These are phyloP conservation scores for Trichocladium antarcticum DNA, from an alignment of 495 filamentous ascomycete genomes.

Conservation along the genomic window DNA sequence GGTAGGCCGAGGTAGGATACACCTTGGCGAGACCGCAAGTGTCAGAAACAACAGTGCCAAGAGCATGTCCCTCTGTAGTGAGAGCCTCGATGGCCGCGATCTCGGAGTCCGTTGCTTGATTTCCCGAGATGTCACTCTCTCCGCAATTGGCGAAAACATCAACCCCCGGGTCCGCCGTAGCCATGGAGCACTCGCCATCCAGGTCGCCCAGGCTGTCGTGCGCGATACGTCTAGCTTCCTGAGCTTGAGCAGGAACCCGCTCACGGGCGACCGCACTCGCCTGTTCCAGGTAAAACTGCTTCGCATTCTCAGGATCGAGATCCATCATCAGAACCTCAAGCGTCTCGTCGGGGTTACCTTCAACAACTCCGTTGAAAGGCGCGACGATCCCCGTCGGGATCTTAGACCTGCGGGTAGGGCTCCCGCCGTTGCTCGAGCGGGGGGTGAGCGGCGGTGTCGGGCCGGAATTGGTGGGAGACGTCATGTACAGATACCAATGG, in stretches of 20 bases:
- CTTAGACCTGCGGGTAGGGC: constrained; percentile 29
- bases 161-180: constrained; percentile 43
- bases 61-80: constrained; percentile 85
- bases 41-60: constrained; percentile 89
- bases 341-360: constrained; percentile 64
- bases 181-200: not conserved
- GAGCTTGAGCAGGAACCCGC: constrained; percentile 52
- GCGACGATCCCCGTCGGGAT: constrained; percentile 59
- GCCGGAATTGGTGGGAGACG: constrained; percentile 59
- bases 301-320: constrained; percentile 79
- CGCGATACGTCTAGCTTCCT: constrained; percentile 44
- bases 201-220: constrained; percentile 40
- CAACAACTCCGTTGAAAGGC: constrained; percentile 34
- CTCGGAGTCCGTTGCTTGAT: not conserved
- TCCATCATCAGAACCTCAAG: constrained; percentile 98
- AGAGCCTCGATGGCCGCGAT: constrained; percentile 53
- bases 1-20: constrained; percentile 77
- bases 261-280: constrained; percentile 82
- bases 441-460: constrained; percentile 83
- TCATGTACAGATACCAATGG: constrained; percentile 98
- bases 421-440: constrained; percentile 14
- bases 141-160: constrained; percentile 72
- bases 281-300: constrained; percentile 91
- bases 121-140: constrained; percentile 40
- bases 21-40: constrained; percentile 79